Evolutionary conservation across 2,329 filamentous ascomycete genomes (phyloP).

Genomic region (Mycocentrospora acerina): DNA sequence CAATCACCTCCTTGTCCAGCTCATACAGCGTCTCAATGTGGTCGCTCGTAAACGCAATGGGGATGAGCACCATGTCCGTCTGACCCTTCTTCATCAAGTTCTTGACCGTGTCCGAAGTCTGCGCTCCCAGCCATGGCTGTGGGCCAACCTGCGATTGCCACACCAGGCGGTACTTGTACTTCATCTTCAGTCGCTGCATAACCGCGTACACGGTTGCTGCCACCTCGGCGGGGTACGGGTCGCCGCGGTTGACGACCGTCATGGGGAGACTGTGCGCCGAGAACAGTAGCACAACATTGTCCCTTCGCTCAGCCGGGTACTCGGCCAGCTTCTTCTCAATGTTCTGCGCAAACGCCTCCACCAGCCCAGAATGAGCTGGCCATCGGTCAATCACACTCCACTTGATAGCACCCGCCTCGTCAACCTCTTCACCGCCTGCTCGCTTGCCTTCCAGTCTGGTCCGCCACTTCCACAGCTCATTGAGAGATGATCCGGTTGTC

Average conservation of each 20-base stretch:
- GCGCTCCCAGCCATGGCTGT: slow-evolving; percentile 90
- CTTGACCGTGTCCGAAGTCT: slow-evolving; percentile 85
- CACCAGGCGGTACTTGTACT: slow-evolving; percentile 88
- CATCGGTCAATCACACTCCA: slow-evolving; percentile 99
- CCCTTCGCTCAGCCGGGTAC: slow-evolving; percentile 79
- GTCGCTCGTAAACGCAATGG: slow-evolving; percentile 97
- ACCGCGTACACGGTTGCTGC: slow-evolving; percentile 94
- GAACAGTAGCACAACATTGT: slow-evolving; percentile 83
- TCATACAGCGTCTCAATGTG: slow-evolving; percentile 98
- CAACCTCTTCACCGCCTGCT: slow-evolving; percentile 53
- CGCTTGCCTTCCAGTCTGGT: slow-evolving; percentile 80
- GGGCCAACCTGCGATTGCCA: slow-evolving; percentile 99
- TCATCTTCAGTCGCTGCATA: slow-evolving; percentile 86
- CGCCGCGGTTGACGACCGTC: slow-evolving; percentile 95
- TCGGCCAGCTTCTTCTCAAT: slow-evolving; percentile 82
- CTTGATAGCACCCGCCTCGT: slow-evolving; percentile 69
- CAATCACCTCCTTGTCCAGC: slow-evolving; percentile 91
- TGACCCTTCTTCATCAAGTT: slow-evolving; percentile 89
- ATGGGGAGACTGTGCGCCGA: slow-evolving; percentile 96
- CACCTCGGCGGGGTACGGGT: slow-evolving; percentile 93
- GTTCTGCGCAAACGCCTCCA: slow-evolving; percentile 89
- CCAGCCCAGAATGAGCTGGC: slow-evolving; percentile 86
- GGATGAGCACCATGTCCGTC: slow-evolving; percentile 86
- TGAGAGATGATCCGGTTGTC: slow-evolving; percentile 92
- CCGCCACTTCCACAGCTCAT: slow-evolving; percentile 97